Conservation (phyloP, 2,329 filamentous ascomycete genomes). For the Triangularia setosa region DNA sequence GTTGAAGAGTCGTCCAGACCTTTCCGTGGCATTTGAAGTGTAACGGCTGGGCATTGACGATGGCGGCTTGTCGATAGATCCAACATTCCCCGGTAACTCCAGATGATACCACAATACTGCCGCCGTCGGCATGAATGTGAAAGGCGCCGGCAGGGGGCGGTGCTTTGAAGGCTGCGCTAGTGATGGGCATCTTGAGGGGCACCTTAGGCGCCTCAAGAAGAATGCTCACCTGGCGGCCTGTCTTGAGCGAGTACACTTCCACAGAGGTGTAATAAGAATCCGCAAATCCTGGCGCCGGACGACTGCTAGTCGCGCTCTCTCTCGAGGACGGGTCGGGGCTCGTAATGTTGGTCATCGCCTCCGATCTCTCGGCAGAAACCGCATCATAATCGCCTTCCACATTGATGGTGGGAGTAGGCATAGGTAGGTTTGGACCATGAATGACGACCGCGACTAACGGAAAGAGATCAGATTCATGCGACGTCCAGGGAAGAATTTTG, state of each 20-base stretch:
- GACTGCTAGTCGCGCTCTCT: slow-evolving; percentile 32
- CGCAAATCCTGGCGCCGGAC: slow-evolving; percentile 36
- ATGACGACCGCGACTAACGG: slow-evolving; percentile 77
- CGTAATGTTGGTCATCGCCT: slow-evolving; percentile 36
- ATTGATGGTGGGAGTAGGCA: slow-evolving; percentile 33
- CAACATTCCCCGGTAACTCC: slow-evolving; percentile 84
- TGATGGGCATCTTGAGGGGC: slow-evolving; percentile 54
- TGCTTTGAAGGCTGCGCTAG: slow-evolving; percentile 61
- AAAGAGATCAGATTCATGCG: slow-evolving; percentile 49
- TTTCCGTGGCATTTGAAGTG: slow-evolving; percentile 73
- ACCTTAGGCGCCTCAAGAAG: slow-evolving; percentile 67
- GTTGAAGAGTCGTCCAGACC: slow-evolving; percentile 83
- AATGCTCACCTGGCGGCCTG: slow-evolving; percentile 66
- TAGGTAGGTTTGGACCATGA: slow-evolving; percentile 67
- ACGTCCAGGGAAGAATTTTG: slow-evolving; percentile 72
- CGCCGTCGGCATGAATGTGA: slow-evolving; percentile 67
- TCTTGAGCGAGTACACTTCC: slow-evolving; percentile 80
- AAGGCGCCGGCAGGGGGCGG: slow-evolving; percentile 70
- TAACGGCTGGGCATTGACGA: slow-evolving; percentile 40
- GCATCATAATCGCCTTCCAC: slow-evolving; percentile 36
- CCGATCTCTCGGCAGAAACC: slow-evolving; percentile 38
- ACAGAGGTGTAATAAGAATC: slow-evolving; percentile 80
- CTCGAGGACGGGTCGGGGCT: slow-evolving; percentile 34
- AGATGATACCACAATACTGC: slow-evolving; percentile 70
- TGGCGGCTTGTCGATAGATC: slow-evolving; percentile 58